A percentile compares a stretch with the other conserved stretches of the same genome.
Conservation (phyloP, 2,329 filamentous ascomycete genomes). For the Camillea tinctor region DNA sequence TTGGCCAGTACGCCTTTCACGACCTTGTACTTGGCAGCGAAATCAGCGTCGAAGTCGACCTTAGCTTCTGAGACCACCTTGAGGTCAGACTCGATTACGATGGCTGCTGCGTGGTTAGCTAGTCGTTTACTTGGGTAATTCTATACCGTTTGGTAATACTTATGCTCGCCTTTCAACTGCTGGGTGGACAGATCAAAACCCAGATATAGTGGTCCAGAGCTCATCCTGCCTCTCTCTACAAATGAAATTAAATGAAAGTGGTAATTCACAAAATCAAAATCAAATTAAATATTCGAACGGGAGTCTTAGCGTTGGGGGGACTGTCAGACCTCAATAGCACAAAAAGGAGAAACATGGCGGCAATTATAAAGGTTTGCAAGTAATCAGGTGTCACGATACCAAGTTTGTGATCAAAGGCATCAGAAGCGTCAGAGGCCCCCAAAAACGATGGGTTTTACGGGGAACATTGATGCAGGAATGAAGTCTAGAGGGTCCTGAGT, state of each 20-base stretch:
- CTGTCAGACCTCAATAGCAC: background rate
- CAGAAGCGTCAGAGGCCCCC: conserved; percentile 8
- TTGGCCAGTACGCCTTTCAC: conserved; percentile 86
- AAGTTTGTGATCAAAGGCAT: background rate
- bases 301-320: background rate
- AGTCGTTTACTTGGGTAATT: no score
- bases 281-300: background rate
- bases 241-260: no score
- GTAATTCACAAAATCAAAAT: background rate
- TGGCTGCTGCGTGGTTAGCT: conserved; percentile 49
- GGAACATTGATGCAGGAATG: conserved; percentile 19
- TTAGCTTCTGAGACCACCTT: conserved; percentile 81
- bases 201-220: conserved; percentile 67
- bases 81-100: conserved; percentile 81
- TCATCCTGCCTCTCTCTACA: conserved; percentile 34
- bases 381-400: background rate
- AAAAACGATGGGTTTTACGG: conserved; percentile 2
- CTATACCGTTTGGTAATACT: no score
- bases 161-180: conserved; percentile 83
- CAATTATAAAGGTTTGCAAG: conserved; percentile 3
- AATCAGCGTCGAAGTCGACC: conserved; percentile 91
- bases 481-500: conserved; percentile 11
- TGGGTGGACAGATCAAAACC: conserved; percentile 97
- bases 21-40: conserved; percentile 69
- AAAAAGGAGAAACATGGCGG: background rate